Base-by-base conservation (phyloP, 2,329 filamentous ascomycete genomes). In the Penicillium sp. region DNA sequence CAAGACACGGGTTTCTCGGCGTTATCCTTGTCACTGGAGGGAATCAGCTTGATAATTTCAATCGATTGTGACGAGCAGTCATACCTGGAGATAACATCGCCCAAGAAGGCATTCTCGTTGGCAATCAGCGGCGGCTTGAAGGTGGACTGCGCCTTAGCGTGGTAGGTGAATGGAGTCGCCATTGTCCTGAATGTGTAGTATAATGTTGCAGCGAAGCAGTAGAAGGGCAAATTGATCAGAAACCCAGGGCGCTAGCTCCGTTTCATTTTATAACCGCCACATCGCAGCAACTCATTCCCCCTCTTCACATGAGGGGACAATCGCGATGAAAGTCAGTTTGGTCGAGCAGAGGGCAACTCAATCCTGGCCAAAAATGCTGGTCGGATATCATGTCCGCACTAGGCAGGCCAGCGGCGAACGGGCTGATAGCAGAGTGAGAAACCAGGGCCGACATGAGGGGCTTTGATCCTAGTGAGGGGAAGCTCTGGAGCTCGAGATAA, bases 61-160 rank as follows among this genome's bases (percentile, higher is more conserved):
- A 28, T 9, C 10, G 22, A 27, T 27, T 25, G 38, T 1, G 33
- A 9, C 18, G 9, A 20, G n/a, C 9, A 20, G 35, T 20, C 46
- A 13, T 69, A 81, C 78, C 76, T 80, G 3, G 79, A 79, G 59
- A 76, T 74, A 25, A 88, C 73, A 62, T 88, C 85, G 38, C 84
- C 84, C 3, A 88, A 77, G 66, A 77, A 88, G 27, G 84, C 84
- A 63, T 88, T 88, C 55, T 86, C 81, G 61, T 85, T 85, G 31
- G 83, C 82, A 54, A 88, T 83, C 43, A 86, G 77, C 5, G 84
- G 84, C 3, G 83, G 83, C 62, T 86, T 82, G 71, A 81, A 86
- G 35, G 72, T 75, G 24, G 74, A 77, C 66, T 86, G 82, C 0
- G 82, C 83, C 63, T 83, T 76, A 45, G 77, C 63, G 67, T 78